Conservation (phyloP, 75 land plant genomes). For the Sequoia sempervirens region DNA sequence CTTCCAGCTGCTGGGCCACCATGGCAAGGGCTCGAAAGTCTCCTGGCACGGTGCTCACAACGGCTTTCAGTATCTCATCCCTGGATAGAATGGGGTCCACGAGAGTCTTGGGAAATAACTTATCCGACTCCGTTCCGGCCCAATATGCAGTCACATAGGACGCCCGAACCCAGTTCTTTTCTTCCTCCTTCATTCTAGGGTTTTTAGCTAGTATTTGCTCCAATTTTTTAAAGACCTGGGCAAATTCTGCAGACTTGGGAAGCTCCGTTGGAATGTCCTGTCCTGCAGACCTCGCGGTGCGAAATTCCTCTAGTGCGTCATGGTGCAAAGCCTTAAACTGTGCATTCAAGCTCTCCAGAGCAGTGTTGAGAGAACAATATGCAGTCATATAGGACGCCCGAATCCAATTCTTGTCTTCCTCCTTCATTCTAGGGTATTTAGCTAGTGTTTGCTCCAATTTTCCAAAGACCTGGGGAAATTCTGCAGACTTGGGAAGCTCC, state of each 20-base stretch:
- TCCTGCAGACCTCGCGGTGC: neutral
- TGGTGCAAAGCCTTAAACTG: neutral
- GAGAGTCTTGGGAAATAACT: neutral
- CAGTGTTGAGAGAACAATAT: neutral
- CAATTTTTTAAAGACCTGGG: neutral
- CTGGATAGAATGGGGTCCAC: neutral
- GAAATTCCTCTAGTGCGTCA: neutral
- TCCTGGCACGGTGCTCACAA: slow-evolving; percentile 10
- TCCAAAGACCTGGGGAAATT: neutral
- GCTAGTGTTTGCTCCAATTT: neutral
- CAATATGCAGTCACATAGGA: neutral
- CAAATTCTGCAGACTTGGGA: neutral
- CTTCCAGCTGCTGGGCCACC: neutral
- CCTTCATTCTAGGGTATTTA: neutral
- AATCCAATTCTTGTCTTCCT: neutral
- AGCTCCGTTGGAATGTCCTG: neutral
- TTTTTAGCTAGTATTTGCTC: neutral
- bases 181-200: neutral
- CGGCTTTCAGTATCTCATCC: neutral
- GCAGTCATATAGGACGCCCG: too few species aligned
- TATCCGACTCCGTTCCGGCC: neutral
- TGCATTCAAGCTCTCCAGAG: neutral
- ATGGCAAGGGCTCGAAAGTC: neutral
- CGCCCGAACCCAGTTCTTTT: neutral
- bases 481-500: neutral